Conservation (phyloP, 1,284 basidiomycete species). For the Peniophora sp. region DNA sequence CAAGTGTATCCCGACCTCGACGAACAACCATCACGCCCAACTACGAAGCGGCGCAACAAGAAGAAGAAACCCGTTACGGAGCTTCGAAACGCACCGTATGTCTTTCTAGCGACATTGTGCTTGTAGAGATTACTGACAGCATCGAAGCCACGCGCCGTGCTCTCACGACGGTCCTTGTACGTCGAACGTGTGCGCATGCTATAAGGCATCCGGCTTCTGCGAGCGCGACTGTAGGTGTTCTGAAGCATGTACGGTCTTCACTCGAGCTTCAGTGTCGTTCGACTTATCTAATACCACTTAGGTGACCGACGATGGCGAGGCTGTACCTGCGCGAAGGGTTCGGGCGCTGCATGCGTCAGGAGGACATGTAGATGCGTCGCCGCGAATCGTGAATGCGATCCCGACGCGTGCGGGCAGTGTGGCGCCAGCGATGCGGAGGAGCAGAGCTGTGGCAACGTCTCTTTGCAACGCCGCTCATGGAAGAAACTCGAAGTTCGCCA, state of each 20-base stretch:
- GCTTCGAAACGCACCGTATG: too few relatives aligned
- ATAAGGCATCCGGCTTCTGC: conserved; percentile 27
- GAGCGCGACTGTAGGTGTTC: conserved; percentile 31
- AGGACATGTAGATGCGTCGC: conserved; percentile 34
- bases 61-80: too few relatives aligned
- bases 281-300: conserved; percentile 8
- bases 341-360: background rate
- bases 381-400: conserved; percentile 41
- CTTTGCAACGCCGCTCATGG: conserved; percentile 30
- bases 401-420: conserved; percentile 34
- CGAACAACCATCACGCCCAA: too few relatives aligned
- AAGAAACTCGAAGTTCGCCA: conserved; percentile 36
- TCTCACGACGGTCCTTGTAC: conserved; percentile 36
- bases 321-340: conserved; percentile 28
- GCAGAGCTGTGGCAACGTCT: conserved; percentile 30
- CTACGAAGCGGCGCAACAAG: too few relatives aligned
- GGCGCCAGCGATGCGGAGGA: conserved; percentile 15
- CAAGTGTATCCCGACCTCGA: too few relatives aligned
- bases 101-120: too few relatives aligned
- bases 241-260: conserved; percentile 25
- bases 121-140: background rate
- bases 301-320: conserved; percentile 36
- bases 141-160: conserved; percentile 26
- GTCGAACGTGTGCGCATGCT: conserved; percentile 29
- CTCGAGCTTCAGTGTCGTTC: background rate